Percentiles rank a stretch among this genome's conserved stretches.
Conservation (phyloP, 768 basidiomycete species). For the Harrya chromipes region DNA sequence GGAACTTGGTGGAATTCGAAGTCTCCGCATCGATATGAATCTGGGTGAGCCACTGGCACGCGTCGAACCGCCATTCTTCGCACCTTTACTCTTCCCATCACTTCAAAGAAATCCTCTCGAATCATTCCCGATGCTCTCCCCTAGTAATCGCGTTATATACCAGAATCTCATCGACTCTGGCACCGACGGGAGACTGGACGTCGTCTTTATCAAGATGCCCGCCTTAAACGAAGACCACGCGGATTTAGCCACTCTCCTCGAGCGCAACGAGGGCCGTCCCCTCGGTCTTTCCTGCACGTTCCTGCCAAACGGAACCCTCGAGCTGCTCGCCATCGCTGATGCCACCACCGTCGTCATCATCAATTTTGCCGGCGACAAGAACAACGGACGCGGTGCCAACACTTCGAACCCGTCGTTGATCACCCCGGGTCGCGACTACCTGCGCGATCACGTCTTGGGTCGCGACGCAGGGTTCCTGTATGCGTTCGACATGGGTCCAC, state of each 20-base stretch:
- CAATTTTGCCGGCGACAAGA: constrained; percentile 27
- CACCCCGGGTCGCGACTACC: constrained; percentile 23
- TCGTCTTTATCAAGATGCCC: constrained; percentile 16
- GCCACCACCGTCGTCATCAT: constrained; percentile 25
- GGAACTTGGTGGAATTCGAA: neutral
- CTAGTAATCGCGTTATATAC: constrained; percentile 16
- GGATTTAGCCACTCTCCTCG: constrained; percentile 21
- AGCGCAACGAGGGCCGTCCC: constrained; percentile 33
- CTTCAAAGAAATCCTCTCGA: neutral
- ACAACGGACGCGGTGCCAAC: constrained; percentile 31
- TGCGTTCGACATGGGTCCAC: constrained; percentile 29
- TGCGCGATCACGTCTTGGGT: constrained; percentile 28
- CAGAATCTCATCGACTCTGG: constrained; percentile 29
- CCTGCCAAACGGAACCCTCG: constrained; percentile 20
- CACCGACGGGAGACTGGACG: constrained; percentile 20
- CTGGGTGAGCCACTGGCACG: neutral
- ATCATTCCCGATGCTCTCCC: constrained; percentile 7
- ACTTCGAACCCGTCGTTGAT: constrained; percentile 16
- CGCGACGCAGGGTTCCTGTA: constrained; percentile 28
- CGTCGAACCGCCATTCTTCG: neutral
- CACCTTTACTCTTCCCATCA: neutral
- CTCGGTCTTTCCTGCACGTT: constrained; percentile 30
- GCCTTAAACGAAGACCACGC: constrained; percentile 22
- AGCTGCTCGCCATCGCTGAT: constrained; percentile 28
- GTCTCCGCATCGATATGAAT: neutral